These are phyloP conservation scores for Plantago elongata DNA, from an alignment of 257 asterid genomes.

Conservation along the genomic window DNA sequence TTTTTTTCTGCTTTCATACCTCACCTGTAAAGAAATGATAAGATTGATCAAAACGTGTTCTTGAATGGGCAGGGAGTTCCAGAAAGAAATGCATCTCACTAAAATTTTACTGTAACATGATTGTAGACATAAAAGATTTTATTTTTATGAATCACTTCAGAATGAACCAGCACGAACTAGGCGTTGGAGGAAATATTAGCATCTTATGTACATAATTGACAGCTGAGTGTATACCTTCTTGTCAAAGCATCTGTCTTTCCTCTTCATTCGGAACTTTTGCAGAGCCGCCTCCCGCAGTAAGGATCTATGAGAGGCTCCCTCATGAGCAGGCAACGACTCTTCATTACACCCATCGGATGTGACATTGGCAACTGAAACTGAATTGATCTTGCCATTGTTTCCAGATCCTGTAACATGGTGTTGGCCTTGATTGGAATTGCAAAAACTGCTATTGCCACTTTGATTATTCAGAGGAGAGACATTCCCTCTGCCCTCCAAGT, in stretches of 20 bases:
- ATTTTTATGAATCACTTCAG: too few relatives aligned
- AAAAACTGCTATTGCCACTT: slow-evolving; percentile 52
- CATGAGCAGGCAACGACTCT: slow-evolving; percentile 38
- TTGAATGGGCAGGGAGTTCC: background rate
- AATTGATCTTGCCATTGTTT: slow-evolving; percentile 31
- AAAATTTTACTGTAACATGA: background rate
- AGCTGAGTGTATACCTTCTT: slow-evolving; percentile 58
- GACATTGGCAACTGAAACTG: slow-evolving; percentile 22
- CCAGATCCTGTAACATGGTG: slow-evolving; percentile 29
- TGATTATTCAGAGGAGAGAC: slow-evolving; percentile 53
- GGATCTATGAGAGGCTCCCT: slow-evolving; percentile 47
- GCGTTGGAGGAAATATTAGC: too few relatives aligned
- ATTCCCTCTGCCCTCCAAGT: slow-evolving; percentile 38
- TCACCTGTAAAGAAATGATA: slow-evolving; percentile 44
- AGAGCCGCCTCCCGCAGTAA: slow-evolving; percentile 84
- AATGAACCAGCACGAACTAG: too few relatives aligned
- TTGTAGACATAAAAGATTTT: too few relatives aligned
- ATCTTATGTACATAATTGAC: background rate
- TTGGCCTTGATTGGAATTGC: slow-evolving; percentile 36
- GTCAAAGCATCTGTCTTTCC: slow-evolving; percentile 94
- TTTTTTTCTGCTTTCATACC: slow-evolving; percentile 91
- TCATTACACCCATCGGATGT: slow-evolving; percentile 43
- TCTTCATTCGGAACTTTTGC: slow-evolving; percentile 69
- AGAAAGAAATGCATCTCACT: background rate
- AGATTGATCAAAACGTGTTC: background rate